Evolutionary conservation across 257 asterid genomes (phyloP).

Genomic region (Buddleja alternifolia): DNA sequence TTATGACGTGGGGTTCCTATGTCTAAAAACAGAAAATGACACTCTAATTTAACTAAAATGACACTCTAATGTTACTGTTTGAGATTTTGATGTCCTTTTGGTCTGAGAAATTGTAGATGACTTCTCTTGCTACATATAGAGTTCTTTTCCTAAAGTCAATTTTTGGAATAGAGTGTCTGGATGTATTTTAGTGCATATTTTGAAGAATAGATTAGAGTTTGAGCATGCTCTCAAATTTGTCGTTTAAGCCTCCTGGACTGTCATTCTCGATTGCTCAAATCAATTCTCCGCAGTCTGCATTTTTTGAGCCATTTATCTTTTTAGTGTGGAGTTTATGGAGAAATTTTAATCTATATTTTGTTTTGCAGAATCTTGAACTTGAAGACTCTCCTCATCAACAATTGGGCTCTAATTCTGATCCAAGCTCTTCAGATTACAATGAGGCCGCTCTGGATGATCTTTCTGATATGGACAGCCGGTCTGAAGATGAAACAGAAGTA

Average conservation of each 20-base stretch:
- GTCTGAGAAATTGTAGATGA: too few relatives aligned
- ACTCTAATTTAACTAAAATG: background rate
- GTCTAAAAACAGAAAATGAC: background rate
- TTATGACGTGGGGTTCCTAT: background rate
- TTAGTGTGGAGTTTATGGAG: too few relatives aligned
- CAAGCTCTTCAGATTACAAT: conserved; percentile 42
- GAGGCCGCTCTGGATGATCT: conserved; percentile 35
- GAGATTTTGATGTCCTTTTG: background rate
- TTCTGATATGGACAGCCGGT: conserved; percentile 41
- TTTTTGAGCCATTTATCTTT: too few relatives aligned
- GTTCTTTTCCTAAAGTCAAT: too few relatives aligned
- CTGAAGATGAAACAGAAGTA: conserved; percentile 39
- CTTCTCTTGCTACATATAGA: too few relatives aligned
- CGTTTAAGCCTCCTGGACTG: too few relatives aligned
- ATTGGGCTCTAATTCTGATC: conserved; percentile 32
- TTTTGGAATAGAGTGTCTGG: too few relatives aligned
- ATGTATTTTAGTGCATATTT: too few relatives aligned
- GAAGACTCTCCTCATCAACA: conserved; percentile 40
- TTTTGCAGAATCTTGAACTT: conserved; percentile 47
- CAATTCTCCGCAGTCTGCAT: too few relatives aligned
- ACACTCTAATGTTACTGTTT: background rate
- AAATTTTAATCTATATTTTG: background rate
- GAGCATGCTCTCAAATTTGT: too few relatives aligned
- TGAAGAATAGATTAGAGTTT: too few relatives aligned
- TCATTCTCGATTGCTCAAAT: too few relatives aligned